Conservation (phyloP, 352 stramenopile genomes). For the Phytophthora nicotianae region DNA sequence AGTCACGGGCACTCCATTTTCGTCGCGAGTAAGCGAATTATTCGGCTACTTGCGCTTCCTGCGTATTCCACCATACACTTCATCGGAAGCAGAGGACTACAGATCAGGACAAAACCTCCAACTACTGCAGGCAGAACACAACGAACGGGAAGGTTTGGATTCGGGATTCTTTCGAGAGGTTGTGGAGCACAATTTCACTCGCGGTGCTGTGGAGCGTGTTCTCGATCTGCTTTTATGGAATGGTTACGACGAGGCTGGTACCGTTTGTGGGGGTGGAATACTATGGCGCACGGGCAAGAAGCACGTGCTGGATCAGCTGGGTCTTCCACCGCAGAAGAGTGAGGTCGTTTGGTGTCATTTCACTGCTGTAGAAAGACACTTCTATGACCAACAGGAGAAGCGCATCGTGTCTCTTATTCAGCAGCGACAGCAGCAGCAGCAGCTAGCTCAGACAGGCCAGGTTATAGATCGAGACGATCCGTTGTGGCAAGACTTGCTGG, state of each 20-base stretch:
- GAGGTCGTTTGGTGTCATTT: conserved; percentile 73
- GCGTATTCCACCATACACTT: conserved; percentile 46
- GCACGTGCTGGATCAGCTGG: conserved; percentile 71
- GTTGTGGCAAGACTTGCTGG: conserved; percentile 75
- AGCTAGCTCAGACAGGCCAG: conserved; percentile 14
- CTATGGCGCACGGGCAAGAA: conserved; percentile 85
- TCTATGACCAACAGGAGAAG: conserved; percentile 75
- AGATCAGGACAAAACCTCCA: conserved; percentile 3
- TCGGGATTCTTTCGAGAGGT: conserved; percentile 41
- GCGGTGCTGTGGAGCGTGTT: conserved; percentile 47
- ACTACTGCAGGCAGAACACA: conserved; percentile 10
- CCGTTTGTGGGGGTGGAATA: conserved; percentile 39
- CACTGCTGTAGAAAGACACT: conserved; percentile 76
- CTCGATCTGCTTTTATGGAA: conserved; percentile 59
- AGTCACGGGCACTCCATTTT: conserved; percentile 91
- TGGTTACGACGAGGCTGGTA: conserved; percentile 8
- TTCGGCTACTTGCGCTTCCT: conserved; percentile 87
- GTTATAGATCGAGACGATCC: conserved; percentile 43
- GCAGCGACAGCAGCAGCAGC: conserved; percentile 29
- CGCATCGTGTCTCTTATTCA: conserved; percentile 50
- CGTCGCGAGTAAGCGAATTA: conserved; percentile 82
- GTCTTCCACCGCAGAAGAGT: conserved; percentile 57
- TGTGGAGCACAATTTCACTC: conserved; percentile 43
- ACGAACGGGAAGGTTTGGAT: conserved; percentile 35
- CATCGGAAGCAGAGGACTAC: not conserved